A percentile compares a stretch with the other conserved stretches of the same genome.
phyloP scores from a whole-genome alignment of 352 stramenopile species.

The Thraustochytrium sp. region DNA sequence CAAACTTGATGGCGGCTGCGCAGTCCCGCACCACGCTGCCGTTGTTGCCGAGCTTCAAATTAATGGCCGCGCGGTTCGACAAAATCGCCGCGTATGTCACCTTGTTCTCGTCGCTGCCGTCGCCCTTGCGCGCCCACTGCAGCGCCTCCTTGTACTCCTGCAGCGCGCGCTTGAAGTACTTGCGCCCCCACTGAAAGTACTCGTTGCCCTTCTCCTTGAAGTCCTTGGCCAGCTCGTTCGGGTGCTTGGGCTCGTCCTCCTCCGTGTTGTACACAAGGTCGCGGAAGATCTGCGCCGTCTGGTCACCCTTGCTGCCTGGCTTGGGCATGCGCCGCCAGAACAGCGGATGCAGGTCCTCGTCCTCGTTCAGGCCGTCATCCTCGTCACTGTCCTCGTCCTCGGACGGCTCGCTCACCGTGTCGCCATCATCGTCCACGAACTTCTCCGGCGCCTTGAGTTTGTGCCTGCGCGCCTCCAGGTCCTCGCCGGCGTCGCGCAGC shows the following conservation, averaged over 20 bases:
- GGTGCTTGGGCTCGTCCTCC: slow-evolving; percentile 30
- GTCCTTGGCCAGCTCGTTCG: slow-evolving; percentile 30
- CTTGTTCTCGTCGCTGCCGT: slow-evolving; percentile 23
- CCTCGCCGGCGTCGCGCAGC: background rate
- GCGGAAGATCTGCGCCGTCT: slow-evolving; percentile 7
- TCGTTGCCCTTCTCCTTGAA: slow-evolving; percentile 46
- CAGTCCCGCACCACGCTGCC: slow-evolving; percentile 22
- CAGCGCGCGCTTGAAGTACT: slow-evolving; percentile 36
- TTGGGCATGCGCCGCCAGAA: slow-evolving; percentile 39
- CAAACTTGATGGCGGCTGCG: slow-evolving; percentile 24
- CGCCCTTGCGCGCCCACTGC: slow-evolving; percentile 14
- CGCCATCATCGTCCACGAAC: slow-evolving; percentile 37
- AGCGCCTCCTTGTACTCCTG: slow-evolving; percentile 42
- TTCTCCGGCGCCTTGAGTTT: background rate
- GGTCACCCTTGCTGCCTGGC: slow-evolving; percentile 8
- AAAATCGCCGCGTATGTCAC: slow-evolving; percentile 25
- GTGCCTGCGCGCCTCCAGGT: background rate
- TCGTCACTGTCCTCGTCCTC: slow-evolving; percentile 33
- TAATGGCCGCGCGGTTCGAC: slow-evolving; percentile 37
- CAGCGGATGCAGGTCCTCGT: slow-evolving; percentile 34
- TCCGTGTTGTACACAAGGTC: slow-evolving; percentile 41
- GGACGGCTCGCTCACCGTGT: slow-evolving; percentile 29
- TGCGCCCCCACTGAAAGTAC: slow-evolving; percentile 31
- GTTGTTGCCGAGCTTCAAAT: slow-evolving; percentile 29
- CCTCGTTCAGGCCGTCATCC: slow-evolving; percentile 10